Evolutionary conservation across 1,139 yeast species (phyloP), one percentile per base, ranked within the genome.

Genomic region (Nakaseomyces uthaithaninus): DNA sequence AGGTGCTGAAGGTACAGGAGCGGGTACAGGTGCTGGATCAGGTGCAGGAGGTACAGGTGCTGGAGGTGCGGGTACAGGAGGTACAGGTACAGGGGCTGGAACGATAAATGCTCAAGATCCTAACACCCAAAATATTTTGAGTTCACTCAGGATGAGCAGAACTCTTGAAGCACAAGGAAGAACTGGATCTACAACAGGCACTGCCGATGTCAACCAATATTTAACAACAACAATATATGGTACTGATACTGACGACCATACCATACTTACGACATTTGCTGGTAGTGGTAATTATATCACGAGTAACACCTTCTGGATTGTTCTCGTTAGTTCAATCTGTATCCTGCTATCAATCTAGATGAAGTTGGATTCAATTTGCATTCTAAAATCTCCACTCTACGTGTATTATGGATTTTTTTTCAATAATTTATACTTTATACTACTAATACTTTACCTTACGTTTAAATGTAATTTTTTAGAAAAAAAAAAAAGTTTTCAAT

Each of bases 91-190:
- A n/a, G n/a, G n/a, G n/a, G n/a, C n/a, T n/a, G n/a, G n/a, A n/a
- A n/a, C n/a, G n/a, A n/a, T n/a, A n/a, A n/a, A n/a, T n/a, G n/a
- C n/a, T n/a, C n/a, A n/a, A n/a, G n/a, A n/a, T n/a, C n/a, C n/a
- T n/a, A n/a, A n/a, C n/a, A n/a, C n/a, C n/a, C n/a, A n/a, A n/a
- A n/a, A n/a, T n/a, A n/a, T n/a, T n/a, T n/a, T n/a, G n/a, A n/a
- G n/a, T 10, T 28, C 33, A 10, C 9, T 5, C 14, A n/a, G 9
- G 4, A 9, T 28, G 25, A 31, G 25, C 12, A 24, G 20, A 5
- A 31, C 25, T 20, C 17, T 31, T 7, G 35, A 24, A 6, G 35
- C 35, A 19, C 25, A 31, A 19, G 35, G 25, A 3, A 31, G 25
- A 20, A 31, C 16, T 3, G 16, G 18, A 4, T 12, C 25, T 3